Conservation (phyloP, 345 rosid genomes). For the Reutealis trisperma region DNA sequence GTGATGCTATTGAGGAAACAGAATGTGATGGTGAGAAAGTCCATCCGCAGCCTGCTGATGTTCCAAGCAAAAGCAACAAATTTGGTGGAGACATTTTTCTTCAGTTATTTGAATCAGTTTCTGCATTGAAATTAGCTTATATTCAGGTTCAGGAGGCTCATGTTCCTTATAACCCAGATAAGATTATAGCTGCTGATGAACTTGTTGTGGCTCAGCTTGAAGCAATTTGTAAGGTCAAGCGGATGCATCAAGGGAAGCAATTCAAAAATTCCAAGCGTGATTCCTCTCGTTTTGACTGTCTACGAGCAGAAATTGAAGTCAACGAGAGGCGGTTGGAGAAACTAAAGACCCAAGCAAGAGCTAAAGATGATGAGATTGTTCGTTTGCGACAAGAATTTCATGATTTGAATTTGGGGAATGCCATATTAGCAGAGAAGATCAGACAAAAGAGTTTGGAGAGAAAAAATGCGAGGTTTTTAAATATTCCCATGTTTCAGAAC, state of each 20-base stretch:
- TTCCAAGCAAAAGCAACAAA: conserved; percentile 24
- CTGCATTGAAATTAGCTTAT: conserved; percentile 50
- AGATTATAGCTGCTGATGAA: conserved; percentile 57
- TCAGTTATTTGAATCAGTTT: conserved; percentile 52
- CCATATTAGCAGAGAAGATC: conserved; percentile 36
- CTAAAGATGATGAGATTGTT: conserved; percentile 42
- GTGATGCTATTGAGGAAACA: conserved; percentile 32
- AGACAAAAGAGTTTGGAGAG: conserved; percentile 27
- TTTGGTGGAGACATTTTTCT: conserved; percentile 29
- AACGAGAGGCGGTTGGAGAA: conserved; percentile 41
- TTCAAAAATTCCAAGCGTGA: conserved; percentile 24
- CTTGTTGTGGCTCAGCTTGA: conserved; percentile 52
- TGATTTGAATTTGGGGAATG: conserved; percentile 35
- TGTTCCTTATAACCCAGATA: conserved; percentile 54
- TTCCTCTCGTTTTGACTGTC: conserved; percentile 28
- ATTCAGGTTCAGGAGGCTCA: conserved; percentile 62
- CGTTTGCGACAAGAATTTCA: conserved; percentile 34
- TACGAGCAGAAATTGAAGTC: conserved; percentile 38
- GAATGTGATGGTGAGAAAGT: conserved; percentile 30
- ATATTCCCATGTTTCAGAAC: conserved; percentile 38
- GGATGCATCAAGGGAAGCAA: conserved; percentile 32
- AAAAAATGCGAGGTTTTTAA: conserved; percentile 21
- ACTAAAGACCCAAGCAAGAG: conserved; percentile 38
- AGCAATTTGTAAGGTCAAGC: conserved; percentile 41
- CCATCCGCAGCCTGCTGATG: conserved; percentile 31